Base-by-base conservation (phyloP, 2,329 filamentous ascomycete species). In the Sporothrix luriei region DNA sequence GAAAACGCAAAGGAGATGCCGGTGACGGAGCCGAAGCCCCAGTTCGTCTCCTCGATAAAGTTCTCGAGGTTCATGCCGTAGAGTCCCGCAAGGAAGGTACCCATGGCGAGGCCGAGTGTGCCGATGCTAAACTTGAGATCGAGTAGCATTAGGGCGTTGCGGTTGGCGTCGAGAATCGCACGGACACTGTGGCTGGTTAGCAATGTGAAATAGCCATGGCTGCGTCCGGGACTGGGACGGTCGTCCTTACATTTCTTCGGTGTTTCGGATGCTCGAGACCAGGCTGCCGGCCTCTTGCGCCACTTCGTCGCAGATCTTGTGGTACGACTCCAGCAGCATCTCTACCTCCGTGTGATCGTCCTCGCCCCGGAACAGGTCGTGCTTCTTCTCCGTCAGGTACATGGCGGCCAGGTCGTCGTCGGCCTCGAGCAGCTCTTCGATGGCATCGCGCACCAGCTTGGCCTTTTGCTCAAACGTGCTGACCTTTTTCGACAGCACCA, bases 61-160 rank as follows among this genome's bases (percentile, higher is more conserved):
- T 98, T 98, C 78, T 97, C 96, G 73, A 99, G 83, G 82, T 99
- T 99, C 94, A 98, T 98, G 75, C 95, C 95, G 84, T 98, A 99
- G n/a, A 99, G 88, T n/a, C 94, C 94, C 10, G 95, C 96, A 75
- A 97, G 86, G 77, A 98, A 96, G 65, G 95, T 97, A 69, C 95
- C 95, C 77, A 94, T 93, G 68, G 93, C 94, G 62, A 98, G 88
- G n/a, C 94, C 93, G 4, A 99, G 87, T 0, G 95, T 98, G 70
- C 93, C 92, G 71, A 99, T 94, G 77, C 91, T 95, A 82, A 98
- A 97, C 78, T 97, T 97, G 75, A 99, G 89, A 73, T 98, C 95
- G 43, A 98, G 87, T 21, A 99, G 85, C 95, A 99, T 99, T 74
- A 99, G 91, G 10, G 93, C 91, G 82, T 99, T 99, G 74, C 95